Evolutionary conservation across 768 basidiomycete genomes (phyloP).

Genomic region (Tylopilus vinaceipallidus): DNA sequence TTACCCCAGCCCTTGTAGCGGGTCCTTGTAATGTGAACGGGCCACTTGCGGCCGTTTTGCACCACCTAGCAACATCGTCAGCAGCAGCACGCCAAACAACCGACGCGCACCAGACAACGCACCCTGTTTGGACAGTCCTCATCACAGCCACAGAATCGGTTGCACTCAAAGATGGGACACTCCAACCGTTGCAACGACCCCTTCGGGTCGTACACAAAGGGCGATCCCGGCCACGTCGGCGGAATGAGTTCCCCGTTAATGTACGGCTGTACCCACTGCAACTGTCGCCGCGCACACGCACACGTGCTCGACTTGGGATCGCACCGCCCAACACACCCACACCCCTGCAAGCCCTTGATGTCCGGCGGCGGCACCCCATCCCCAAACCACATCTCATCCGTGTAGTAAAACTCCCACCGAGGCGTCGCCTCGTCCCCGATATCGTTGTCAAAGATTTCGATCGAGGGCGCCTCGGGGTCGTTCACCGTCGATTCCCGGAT

Average conservation of each 20-base stretch:
- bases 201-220: slow-evolving; percentile 69
- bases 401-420: slow-evolving; percentile 85
- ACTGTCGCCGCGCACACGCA: slow-evolving; percentile 62
- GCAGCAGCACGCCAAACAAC: background rate
- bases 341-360: slow-evolving; percentile 55
- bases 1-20: slow-evolving; percentile 82
- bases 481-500: slow-evolving; percentile 64
- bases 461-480: slow-evolving; percentile 67
- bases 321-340: slow-evolving; percentile 74
- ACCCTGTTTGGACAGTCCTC: slow-evolving; percentile 83
- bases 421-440: slow-evolving; percentile 71
- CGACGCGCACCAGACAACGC: background rate
- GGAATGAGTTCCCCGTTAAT: slow-evolving; percentile 19
- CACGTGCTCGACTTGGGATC: slow-evolving; percentile 74
- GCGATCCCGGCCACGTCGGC: slow-evolving; percentile 38
- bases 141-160: slow-evolving; percentile 75
- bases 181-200: slow-evolving; percentile 50
- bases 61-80: slow-evolving; percentile 55
- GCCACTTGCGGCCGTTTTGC: slow-evolving; percentile 69
- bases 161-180: slow-evolving; percentile 84
- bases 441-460: slow-evolving; percentile 60
- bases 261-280: slow-evolving; percentile 29
- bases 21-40: slow-evolving; percentile 69
- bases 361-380: slow-evolving; percentile 69
- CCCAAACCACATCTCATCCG: slow-evolving; percentile 76